Evolutionary conservation across 2,329 filamentous ascomycete species (phyloP), one percentile per base, ranked within the genome.

Genomic region (Pyrenophora seminiperda): DNA sequence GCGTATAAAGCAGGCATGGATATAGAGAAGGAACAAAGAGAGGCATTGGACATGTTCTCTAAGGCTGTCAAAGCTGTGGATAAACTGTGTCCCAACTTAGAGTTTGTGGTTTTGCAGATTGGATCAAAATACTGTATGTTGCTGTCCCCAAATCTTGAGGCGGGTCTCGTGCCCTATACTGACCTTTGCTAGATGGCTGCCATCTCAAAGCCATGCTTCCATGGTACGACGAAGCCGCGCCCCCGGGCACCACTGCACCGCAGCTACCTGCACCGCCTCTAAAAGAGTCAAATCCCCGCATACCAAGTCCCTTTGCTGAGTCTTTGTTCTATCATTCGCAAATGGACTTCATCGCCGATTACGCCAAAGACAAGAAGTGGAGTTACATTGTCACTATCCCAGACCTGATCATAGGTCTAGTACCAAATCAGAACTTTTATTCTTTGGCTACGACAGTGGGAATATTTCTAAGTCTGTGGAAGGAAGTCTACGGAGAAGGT

Each of bases 1-100:
- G 75, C 76, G 39, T 77, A 76, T 62, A 77, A 76, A 58, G 75
- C 72, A 11, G 68, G 65, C 13, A 66, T 68, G 13, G 73, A 78
- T 47, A 40, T 72, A 7, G 58, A 70, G 14, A 67, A 73, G 49
- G 74, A 77, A 52, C 50, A 70, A 33, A 61, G 71, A 18, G 74
- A 77, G 42, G 75, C 75, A 19, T 64, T 75, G 7, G 65, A 66
- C 1, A 76, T 79, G 70, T 75, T 75, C 49, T 65, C 73, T 56
- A 63, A 72, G 37, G 70, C 73, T 5, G 68, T 72, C n/a, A 68
- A 63, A 13, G 67, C 66, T 1, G 51, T 68, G 17, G 65, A 70
- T 34, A 50, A 55, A 15, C 44, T 70, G n/a, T 54, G 53, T 18
- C 27, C 47, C 1, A 47, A 51, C 3, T 31, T 70, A 7, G 65